phyloP scores from a whole-genome alignment of 106 monocot species.

The Chionographis japonica region DNA sequence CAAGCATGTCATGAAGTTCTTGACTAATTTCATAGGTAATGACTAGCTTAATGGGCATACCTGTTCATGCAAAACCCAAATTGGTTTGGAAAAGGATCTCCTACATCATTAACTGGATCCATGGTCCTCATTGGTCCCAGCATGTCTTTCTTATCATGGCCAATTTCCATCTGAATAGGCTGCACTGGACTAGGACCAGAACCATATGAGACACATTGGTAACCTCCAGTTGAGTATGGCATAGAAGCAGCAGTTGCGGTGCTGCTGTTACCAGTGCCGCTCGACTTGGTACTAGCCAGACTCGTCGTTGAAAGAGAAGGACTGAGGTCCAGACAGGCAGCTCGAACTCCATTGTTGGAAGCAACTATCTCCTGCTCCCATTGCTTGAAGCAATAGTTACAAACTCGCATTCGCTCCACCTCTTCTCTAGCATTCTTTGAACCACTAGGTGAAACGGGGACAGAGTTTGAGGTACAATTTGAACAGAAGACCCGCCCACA shows the following conservation, averaged over 20 bases:
- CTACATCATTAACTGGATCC: constrained; percentile 24
- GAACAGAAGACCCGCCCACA: constrained; percentile 93
- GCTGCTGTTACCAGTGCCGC: constrained; percentile 39
- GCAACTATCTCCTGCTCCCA: constrained; percentile 35
- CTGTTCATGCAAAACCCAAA: constrained; percentile 63
- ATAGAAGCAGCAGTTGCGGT: constrained; percentile 22
- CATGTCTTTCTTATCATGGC: constrained; percentile 30
- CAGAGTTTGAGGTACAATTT: constrained; percentile 66
- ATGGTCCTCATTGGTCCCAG: constrained; percentile 15
- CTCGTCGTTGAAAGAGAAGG: constrained; percentile 47
- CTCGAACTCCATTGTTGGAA: constrained; percentile 15
- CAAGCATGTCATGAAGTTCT: too few species aligned
- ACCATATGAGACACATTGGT: constrained; percentile 16
- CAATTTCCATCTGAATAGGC: constrained; percentile 13
- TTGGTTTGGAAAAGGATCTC: constrained; percentile 32
- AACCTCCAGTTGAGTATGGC: constrained; percentile 26
- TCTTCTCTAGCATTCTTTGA: constrained; percentile 24
- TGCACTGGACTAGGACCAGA: constrained; percentile 22
- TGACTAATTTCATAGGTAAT: too few species aligned
- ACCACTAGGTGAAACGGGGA: constrained; percentile 24
- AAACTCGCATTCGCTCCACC: constrained; percentile 58
- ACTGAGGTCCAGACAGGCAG: constrained; percentile 39
- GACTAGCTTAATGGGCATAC: constrained; percentile 12
- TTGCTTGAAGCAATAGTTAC: constrained; percentile 87
- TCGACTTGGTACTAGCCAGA: constrained; percentile 58